phyloP scores from a whole-genome alignment of 352 stramenopile species.

The Heterotrichella gracilis region DNA sequence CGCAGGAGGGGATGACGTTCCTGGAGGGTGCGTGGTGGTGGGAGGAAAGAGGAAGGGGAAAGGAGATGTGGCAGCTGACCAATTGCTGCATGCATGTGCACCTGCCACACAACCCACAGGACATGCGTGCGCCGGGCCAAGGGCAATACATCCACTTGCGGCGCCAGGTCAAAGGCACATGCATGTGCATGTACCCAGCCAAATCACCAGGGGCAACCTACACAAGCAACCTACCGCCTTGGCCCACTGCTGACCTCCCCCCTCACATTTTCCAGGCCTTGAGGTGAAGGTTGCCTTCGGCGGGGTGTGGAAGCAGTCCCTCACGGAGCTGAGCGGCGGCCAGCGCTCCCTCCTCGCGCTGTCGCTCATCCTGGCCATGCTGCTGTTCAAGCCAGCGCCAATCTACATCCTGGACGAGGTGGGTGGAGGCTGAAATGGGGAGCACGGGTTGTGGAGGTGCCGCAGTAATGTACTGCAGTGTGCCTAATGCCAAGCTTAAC shows the following conservation, averaged over 20 bases:
- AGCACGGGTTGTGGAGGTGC: too few species aligned
- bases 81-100: too few species aligned
- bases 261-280: slow-evolving; percentile 47
- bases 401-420: slow-evolving; percentile 99
- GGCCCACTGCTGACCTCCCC: background rate
- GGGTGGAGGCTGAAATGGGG: too few species aligned
- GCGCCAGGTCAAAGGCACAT: too few species aligned
- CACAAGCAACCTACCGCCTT: background rate
- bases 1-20: slow-evolving; percentile 39
- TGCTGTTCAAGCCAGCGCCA: slow-evolving; percentile 92
- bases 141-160: too few species aligned
- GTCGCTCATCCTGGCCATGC: slow-evolving; percentile 79
- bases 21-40: slow-evolving; percentile 23
- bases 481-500: too few species aligned
- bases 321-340: slow-evolving; percentile 87
- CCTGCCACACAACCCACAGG: too few species aligned
- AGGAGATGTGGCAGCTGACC: too few species aligned
- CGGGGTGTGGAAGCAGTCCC: slow-evolving; percentile 86
- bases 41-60: background rate
- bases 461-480: too few species aligned
- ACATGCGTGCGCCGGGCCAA: too few species aligned
- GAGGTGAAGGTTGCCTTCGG: slow-evolving; percentile 97
- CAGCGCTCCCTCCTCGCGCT: slow-evolving; percentile 92
- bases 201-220: slow-evolving; percentile 11
- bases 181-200: too few species aligned